Percentiles rank a stretch among this genome's conserved stretches.
These are phyloP conservation scores for Fraxinus sp. DNA, from an alignment of 305 asterid genomes.

Conservation along the genomic window DNA sequence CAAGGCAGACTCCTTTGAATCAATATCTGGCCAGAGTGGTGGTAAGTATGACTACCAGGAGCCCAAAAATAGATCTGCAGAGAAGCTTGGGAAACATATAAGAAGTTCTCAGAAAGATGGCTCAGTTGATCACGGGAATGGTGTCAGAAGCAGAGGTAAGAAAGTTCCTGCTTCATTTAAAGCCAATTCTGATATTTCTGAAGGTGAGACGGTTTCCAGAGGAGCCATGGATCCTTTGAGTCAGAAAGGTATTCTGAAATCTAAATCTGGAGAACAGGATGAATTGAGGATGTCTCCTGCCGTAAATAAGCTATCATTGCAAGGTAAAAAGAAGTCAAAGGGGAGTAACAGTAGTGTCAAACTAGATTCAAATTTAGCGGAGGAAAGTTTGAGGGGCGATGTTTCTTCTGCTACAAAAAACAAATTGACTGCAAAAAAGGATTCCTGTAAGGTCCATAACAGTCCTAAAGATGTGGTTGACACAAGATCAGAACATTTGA, in stretches of 20 bases:
- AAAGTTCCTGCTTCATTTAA: constrained; percentile 35
- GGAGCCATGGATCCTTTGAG: constrained; percentile 30
- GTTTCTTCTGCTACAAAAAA: constrained; percentile 37
- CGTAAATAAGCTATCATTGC: constrained; percentile 33
- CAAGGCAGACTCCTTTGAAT: constrained; percentile 42
- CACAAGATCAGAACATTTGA: constrained; percentile 34
- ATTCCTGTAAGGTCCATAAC: constrained; percentile 32
- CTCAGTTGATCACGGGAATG: constrained; percentile 41
- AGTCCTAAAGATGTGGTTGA: constrained; percentile 35
- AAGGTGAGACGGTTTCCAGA: constrained; percentile 44
- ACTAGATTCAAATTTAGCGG: constrained; percentile 30
- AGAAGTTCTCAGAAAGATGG: constrained; percentile 40
- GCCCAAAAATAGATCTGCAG: constrained; percentile 43
- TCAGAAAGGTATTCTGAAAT: constrained; percentile 38
- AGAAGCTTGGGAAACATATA: constrained; percentile 38
- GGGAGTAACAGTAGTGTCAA: constrained; percentile 47
- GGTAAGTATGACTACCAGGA: constrained; percentile 39
- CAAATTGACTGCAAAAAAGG: constrained; percentile 47
- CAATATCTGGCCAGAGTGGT: constrained; percentile 38
- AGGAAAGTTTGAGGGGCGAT: constrained; percentile 37
- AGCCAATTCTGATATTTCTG: constrained; percentile 45
- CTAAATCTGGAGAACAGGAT: constrained; percentile 40
- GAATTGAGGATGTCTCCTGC: constrained; percentile 34
- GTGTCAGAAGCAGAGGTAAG: constrained; percentile 33
- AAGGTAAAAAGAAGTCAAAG: constrained; percentile 49